phyloP scores from a whole-genome alignment of 2,329 filamentous ascomycete species.

The Ceratocystis cubensis region DNA sequence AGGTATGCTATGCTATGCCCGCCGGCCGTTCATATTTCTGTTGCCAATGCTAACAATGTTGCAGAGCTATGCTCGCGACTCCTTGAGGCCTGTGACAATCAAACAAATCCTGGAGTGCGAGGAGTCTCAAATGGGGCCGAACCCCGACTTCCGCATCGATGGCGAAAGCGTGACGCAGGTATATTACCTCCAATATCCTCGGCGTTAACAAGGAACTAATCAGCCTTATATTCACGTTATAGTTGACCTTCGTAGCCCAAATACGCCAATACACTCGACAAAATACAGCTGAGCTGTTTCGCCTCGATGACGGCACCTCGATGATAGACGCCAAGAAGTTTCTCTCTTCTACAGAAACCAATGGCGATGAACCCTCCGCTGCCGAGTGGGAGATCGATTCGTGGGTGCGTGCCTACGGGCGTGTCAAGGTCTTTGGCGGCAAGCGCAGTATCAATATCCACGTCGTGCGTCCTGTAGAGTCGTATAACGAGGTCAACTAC shows the following conservation, averaged over 20 bases:
- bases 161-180: constrained; percentile 54
- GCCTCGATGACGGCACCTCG: constrained; percentile 88
- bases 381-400: constrained; percentile 53
- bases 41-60: not conserved
- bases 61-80: constrained; percentile 62
- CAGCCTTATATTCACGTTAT: not conserved
- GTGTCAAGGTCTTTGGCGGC: constrained; percentile 70
- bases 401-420: constrained; percentile 77
- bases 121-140: constrained; percentile 54
- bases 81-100: constrained; percentile 83
- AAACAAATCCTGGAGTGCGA: constrained; percentile 83
- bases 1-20: constrained; percentile 28
- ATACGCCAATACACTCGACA: constrained; percentile 77
- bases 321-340: constrained; percentile 79
- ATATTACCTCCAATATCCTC: not conserved
- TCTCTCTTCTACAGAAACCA: constrained; percentile 27
- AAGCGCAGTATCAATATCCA: constrained; percentile 72
- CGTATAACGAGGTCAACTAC: constrained; percentile 87
- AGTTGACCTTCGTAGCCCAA: constrained; percentile 69
- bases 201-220: not conserved
- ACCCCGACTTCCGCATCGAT: constrained; percentile 66
- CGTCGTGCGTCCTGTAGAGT: constrained; percentile 63
- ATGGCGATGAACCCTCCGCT: constrained; percentile 27
- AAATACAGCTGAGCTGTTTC: constrained; percentile 83
- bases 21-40: not conserved